A percentile compares a stretch with the other conserved stretches of the same genome.
Evolutionary conservation across 1,284 basidiomycete species (phyloP).

Genomic region (Takashimella koratensis): DNA sequence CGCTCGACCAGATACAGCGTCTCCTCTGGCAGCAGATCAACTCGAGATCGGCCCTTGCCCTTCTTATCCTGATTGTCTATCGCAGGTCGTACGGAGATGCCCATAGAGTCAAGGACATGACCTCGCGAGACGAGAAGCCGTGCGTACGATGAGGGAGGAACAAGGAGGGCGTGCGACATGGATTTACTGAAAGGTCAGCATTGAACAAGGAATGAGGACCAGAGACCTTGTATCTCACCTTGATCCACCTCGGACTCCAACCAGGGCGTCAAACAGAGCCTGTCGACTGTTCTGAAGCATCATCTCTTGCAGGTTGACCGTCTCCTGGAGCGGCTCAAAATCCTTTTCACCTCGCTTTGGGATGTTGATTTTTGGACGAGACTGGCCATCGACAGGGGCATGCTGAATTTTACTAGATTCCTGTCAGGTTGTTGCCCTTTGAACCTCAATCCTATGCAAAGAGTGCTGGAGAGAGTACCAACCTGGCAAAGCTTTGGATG

Average conservation of each 20-base stretch:
- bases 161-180: conserved; percentile 47
- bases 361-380: conserved; percentile 54
- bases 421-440: neutral
- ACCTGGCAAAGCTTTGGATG: conserved; percentile 31
- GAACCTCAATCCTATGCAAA: too few relatives aligned
- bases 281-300: conserved; percentile 74
- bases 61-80: conserved; percentile 54
- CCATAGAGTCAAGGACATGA: conserved; percentile 71
- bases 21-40: conserved; percentile 90
- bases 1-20: conserved; percentile 87
- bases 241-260: conserved; percentile 66
- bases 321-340: conserved; percentile 72
- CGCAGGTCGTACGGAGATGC: conserved; percentile 59
- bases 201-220: too few relatives aligned
- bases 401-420: conserved; percentile 39
- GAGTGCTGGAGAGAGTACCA: too few relatives aligned
- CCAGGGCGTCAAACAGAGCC: conserved; percentile 80
- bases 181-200: conserved; percentile 44
- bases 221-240: conserved; percentile 58
- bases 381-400: conserved; percentile 20
- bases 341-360: conserved; percentile 94
- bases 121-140: conserved; percentile 69
- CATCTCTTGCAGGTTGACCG: conserved; percentile 61
- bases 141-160: conserved; percentile 42
- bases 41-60: conserved; percentile 50